Conservation (phyloP, 2,329 filamentous ascomycete genomes). For the Fusarium napiforme region DNA sequence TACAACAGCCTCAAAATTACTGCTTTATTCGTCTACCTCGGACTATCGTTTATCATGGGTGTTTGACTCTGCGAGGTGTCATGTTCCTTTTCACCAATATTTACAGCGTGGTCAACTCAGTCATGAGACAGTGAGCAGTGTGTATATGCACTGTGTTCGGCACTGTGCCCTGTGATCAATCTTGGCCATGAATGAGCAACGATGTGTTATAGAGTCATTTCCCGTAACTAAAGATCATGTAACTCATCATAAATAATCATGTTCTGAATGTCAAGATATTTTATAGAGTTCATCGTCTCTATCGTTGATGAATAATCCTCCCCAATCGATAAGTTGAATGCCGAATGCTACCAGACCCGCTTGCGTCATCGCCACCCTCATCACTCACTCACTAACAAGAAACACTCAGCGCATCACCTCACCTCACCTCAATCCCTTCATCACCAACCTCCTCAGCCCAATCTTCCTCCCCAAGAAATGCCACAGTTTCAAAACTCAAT, state of each 20-base stretch:
- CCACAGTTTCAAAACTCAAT: slow-evolving; percentile 1
- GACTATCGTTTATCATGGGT: too few species aligned
- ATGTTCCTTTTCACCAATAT: too few species aligned
- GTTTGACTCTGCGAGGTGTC: too few species aligned
- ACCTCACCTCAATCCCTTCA: not conserved
- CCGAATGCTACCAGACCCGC: not conserved
- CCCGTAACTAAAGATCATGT: not conserved
- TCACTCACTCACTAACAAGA: not conserved
- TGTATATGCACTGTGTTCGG: accelerated
- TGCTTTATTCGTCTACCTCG: too few species aligned
- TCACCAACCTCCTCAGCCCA: not conserved
- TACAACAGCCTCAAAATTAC: not conserved
- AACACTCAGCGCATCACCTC: not conserved
- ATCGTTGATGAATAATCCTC: not conserved
- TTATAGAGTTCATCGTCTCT: accelerated
- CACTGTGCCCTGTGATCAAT: not conserved
- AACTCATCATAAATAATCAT: accelerated
- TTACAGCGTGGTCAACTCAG: too few species aligned
- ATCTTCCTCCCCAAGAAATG: slow-evolving; percentile 9
- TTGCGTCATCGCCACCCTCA: slow-evolving; percentile 21
- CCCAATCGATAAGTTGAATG: not conserved
- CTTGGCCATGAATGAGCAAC: accelerated
- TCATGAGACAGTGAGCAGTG: accelerated
- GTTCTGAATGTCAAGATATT: accelerated
- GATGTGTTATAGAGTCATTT: accelerated